A percentile compares a stretch with the other conserved stretches of the same genome.
phyloP scores from a whole-genome alignment of 2,329 filamentous ascomycete species.

The Monilinia vaccinii-corymbosi region DNA sequence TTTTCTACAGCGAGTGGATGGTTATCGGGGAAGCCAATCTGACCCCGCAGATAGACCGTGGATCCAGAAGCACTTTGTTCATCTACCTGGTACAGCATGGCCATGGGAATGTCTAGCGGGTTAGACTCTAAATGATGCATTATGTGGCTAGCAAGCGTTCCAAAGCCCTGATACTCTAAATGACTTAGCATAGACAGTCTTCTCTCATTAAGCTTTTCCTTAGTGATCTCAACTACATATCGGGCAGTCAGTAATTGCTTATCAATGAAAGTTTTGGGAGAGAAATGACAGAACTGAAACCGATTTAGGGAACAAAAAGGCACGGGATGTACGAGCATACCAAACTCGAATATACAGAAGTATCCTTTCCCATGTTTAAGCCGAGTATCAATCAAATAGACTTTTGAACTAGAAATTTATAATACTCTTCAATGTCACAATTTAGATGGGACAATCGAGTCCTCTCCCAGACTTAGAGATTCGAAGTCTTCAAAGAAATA shows the following conservation, averaged over 20 bases:
- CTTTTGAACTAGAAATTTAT: neutral
- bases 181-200: constrained; percentile 20
- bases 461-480: neutral
- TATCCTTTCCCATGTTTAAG: neutral
- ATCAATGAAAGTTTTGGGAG: neutral
- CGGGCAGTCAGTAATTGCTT: neutral
- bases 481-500: neutral
- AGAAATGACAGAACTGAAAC: neutral
- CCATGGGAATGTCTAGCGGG: constrained; percentile 23
- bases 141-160: constrained; percentile 14
- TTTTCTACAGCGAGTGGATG: constrained; percentile 17
- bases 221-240: constrained; percentile 19
- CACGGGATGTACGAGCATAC: neutral
- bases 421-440: neutral
- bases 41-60: constrained; percentile 9
- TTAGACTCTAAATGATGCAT: constrained; percentile 20
- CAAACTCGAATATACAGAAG: neutral
- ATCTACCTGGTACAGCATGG: constrained; percentile 23
- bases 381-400: neutral
- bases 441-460: neutral
- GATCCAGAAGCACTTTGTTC: constrained; percentile 15
- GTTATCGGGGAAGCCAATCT: constrained; percentile 20
- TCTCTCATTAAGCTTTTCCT: constrained; percentile 19
- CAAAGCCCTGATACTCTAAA: constrained; percentile 11
- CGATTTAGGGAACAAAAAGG: neutral